Evolutionary conservation across 352 stramenopile genomes (phyloP).

Genomic region (Globisporangium uncinulatum): DNA sequence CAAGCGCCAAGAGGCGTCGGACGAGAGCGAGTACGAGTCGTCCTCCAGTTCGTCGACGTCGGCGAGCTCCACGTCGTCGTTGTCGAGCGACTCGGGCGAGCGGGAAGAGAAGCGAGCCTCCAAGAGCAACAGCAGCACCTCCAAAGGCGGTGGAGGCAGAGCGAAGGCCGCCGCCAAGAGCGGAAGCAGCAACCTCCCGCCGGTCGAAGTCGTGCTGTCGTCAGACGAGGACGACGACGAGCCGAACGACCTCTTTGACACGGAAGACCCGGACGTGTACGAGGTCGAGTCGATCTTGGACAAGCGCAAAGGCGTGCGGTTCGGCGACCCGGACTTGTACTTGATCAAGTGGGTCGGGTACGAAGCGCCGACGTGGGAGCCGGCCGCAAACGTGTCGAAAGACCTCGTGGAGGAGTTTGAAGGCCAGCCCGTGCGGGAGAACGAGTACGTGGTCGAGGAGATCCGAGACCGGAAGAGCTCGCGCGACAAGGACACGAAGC

Average conservation of each 20-base stretch:
- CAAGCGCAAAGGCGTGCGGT: constrained; percentile 38
- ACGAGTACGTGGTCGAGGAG: constrained; percentile 73
- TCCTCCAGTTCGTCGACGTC: constrained; percentile 15
- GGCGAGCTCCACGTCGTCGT: constrained; percentile 8
- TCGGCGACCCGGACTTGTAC: constrained; percentile 61
- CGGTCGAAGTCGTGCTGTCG: constrained; percentile 51
- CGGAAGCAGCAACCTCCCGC: constrained; percentile 42
- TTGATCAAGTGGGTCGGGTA: constrained; percentile 83
- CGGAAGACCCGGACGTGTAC: constrained; percentile 75
- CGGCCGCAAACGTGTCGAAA: constrained; percentile 69
- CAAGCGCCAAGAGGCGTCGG: constrained; percentile 12
- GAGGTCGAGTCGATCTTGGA: constrained; percentile 70
- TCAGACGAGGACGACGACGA: constrained; percentile 66
- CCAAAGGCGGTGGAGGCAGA: constrained; percentile 2
- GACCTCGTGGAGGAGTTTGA: constrained; percentile 80
- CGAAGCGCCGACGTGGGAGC: constrained; percentile 74
- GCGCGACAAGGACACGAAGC: constrained; percentile 52
- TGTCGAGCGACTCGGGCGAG: constrained; percentile 19
- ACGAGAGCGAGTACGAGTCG: constrained; percentile 25
- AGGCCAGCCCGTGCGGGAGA: constrained; percentile 56
- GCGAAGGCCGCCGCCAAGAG: constrained; percentile 22
- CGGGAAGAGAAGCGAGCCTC: constrained; percentile 23
- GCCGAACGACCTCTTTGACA: constrained; percentile 72
- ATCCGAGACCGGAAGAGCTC: constrained; percentile 59
- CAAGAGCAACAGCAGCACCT: neutral